Percentiles rank a stretch among this genome's conserved stretches.
Conservation (phyloP, 352 stramenopile genomes). For the Phytophthora podocarpi region DNA sequence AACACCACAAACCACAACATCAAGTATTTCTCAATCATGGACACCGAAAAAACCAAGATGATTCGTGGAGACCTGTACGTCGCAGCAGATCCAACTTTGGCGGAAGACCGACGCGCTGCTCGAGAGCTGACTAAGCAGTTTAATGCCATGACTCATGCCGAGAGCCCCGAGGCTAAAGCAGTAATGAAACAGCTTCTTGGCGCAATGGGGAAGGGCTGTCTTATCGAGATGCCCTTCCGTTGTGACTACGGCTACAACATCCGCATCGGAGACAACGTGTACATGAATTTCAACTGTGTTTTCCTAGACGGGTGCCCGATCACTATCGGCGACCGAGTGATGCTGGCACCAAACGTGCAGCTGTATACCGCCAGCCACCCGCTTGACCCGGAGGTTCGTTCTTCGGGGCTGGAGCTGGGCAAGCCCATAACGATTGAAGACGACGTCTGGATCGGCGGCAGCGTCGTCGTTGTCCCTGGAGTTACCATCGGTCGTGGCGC, state of each 20-base stretch:
- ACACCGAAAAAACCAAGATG: constrained; percentile 67
- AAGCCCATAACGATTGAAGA: constrained; percentile 86
- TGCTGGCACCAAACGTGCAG: constrained; percentile 79
- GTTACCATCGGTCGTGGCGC: constrained; percentile 69
- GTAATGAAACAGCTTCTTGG: constrained; percentile 52
- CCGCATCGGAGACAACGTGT: constrained; percentile 72
- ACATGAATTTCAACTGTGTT: constrained; percentile 91
- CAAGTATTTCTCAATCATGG: too few relatives aligned
- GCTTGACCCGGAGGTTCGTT: constrained; percentile 49
- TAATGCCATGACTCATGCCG: constrained; percentile 46
- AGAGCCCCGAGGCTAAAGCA: constrained; percentile 28
- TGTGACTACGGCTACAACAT: constrained; percentile 92
- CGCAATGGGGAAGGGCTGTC: constrained; percentile 40
- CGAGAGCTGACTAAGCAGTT: constrained; percentile 43
- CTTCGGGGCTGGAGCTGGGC: constrained; percentile 55
- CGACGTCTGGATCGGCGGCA: constrained; percentile 87
- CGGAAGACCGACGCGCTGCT: constrained; percentile 36
- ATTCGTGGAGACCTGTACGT: constrained; percentile 55
- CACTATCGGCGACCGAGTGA: constrained; percentile 72
- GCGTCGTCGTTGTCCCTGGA: constrained; percentile 65
- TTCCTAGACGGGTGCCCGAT: constrained; percentile 85
- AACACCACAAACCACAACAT: too few relatives aligned
- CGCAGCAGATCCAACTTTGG: constrained; percentile 32
- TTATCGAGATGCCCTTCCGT: constrained; percentile 86
- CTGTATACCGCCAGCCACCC: constrained; percentile 86